Evolutionary conservation across 495 filamentous ascomycete genomes (phyloP), one percentile per base, ranked within the genome.

Genomic region (Penicillium lividum): DNA sequence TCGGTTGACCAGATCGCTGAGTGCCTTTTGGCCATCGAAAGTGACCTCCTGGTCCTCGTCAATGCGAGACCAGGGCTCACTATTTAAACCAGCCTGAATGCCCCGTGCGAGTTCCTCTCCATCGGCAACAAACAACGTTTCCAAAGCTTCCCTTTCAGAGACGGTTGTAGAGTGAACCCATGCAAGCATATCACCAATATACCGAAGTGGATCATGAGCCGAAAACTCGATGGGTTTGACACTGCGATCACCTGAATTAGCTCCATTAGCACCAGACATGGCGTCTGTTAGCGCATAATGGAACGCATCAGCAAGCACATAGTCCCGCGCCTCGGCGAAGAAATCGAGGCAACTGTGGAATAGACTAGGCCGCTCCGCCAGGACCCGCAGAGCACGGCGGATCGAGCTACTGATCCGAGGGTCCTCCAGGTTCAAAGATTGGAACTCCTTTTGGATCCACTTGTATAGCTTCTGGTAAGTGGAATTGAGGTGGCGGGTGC

Each of bases 141-240:
- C 94, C 16, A 99, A 79, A 3, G 93, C 91, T 71, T 99, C 94
- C 44, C 90, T 83, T 72, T 99, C 94, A 18, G 92, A 93, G 0
- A 98, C 94, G 0, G 93, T 85, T 6, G 92, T 88, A 1, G 95
- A 97, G 68, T 99, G 94, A 3, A 87, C 85, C 94, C 94, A 99
- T 6, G 94, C 94, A 15, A 98, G 82, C 93, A 99, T 98, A 68
- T 99, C 94, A 22, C 94, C 93, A 18, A 96, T 86, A 66, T 98
- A 99, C 34, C 94, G 82, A 13, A 99, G 75, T 11, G 91, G 89
- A 66, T 99, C 94, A 66, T 97, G 92, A 10, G 94, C 92, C 33
- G 86, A 89, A 46, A 97, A 82, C 68, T 99, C 95, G 62, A 99
- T 99, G 0, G 95, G 92, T 59, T 98, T 97, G 27, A 89, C 82